These are phyloP conservation scores for Vigna hirtella DNA, from an alignment of 306 rosid species.

Conservation along the genomic window DNA sequence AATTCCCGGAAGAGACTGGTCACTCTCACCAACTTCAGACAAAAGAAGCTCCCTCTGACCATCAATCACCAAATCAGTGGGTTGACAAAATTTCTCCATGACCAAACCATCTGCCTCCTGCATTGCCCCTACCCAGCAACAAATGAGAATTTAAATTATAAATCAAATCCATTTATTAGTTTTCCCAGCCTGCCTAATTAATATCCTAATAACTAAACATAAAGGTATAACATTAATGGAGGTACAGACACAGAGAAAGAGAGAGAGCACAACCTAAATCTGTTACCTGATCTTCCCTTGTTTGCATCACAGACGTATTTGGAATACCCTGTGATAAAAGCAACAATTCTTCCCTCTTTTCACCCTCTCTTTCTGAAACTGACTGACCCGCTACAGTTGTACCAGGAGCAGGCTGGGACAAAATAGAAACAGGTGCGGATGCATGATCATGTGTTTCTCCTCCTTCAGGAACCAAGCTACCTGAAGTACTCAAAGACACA, in stretches of 20 bases:
- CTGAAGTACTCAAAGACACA: slow-evolving; percentile 45
- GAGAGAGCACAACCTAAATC: slow-evolving; percentile 92
- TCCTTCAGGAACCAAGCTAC: slow-evolving; percentile 48
- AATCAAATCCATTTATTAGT: slow-evolving; percentile 51
- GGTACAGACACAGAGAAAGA: slow-evolving; percentile 39
- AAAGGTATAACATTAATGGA: slow-evolving; percentile 25
- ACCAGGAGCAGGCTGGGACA: slow-evolving; percentile 46
- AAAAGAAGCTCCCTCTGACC: slow-evolving; percentile 52
- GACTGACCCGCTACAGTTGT: slow-evolving; percentile 43
- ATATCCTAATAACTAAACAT: slow-evolving; percentile 28
- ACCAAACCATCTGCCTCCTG: slow-evolving; percentile 81
- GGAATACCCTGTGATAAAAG: slow-evolving; percentile 46
- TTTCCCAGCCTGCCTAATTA: slow-evolving; percentile 46
- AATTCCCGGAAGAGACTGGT: slow-evolving; percentile 47
- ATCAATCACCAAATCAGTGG: slow-evolving; percentile 51
- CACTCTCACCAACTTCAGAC: slow-evolving; percentile 44
- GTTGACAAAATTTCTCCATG: slow-evolving; percentile 48
- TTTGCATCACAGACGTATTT: slow-evolving; percentile 53
- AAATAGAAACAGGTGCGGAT: slow-evolving; percentile 42
- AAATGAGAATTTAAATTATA: slow-evolving; percentile 79
- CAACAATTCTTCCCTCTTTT: slow-evolving; percentile 41
- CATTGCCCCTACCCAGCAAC: slow-evolving; percentile 92
- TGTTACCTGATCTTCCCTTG: slow-evolving; percentile 87
- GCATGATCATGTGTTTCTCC: slow-evolving; percentile 41
- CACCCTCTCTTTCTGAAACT: slow-evolving; percentile 44